Evolutionary conservation across 495 filamentous ascomycete genomes (phyloP).

Genomic region (Aspergillus olivimuriae): DNA sequence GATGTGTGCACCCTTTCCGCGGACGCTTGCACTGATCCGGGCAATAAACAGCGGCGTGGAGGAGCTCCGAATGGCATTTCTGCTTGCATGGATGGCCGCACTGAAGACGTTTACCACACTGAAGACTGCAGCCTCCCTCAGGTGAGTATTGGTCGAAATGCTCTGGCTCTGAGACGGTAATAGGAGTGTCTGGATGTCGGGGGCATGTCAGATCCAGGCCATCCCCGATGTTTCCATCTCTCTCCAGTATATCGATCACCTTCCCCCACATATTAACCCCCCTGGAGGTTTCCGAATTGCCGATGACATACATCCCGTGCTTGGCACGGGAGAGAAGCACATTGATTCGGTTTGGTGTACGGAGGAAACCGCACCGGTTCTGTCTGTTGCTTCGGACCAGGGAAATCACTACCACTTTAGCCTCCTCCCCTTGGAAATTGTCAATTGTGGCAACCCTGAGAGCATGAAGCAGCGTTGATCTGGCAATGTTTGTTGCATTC

Average conservation of each 20-base stretch:
- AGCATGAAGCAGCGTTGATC: slow-evolving; percentile 48
- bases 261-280: slow-evolving; percentile 64
- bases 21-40: slow-evolving; percentile 53
- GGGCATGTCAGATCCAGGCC: slow-evolving; percentile 57
- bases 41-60: slow-evolving; percentile 61
- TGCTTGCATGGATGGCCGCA: slow-evolving; percentile 69
- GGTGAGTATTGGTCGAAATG: slow-evolving; percentile 58
- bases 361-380: slow-evolving; percentile 64
- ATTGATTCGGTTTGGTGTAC: slow-evolving; percentile 73
- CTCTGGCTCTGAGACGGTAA: slow-evolving; percentile 51
- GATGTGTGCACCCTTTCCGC: slow-evolving; percentile 52
- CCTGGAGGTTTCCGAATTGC: slow-evolving; percentile 54
- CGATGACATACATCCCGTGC: slow-evolving; percentile 83
- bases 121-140: slow-evolving; percentile 63
- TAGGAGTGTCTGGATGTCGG: slow-evolving; percentile 54
- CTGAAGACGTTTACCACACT: slow-evolving; percentile 51
- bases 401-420: slow-evolving; percentile 75
- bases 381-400: slow-evolving; percentile 66
- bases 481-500: not conserved
- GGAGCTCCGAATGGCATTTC: slow-evolving; percentile 60
- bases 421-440: slow-evolving; percentile 81
- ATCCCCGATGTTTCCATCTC: slow-evolving; percentile 45
- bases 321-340: slow-evolving; percentile 65
- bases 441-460: slow-evolving; percentile 77
- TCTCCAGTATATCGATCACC: slow-evolving; percentile 50